Conservation (phyloP, 2,329 filamentous ascomycete genomes). For the Trichoderma endophyticum region DNA sequence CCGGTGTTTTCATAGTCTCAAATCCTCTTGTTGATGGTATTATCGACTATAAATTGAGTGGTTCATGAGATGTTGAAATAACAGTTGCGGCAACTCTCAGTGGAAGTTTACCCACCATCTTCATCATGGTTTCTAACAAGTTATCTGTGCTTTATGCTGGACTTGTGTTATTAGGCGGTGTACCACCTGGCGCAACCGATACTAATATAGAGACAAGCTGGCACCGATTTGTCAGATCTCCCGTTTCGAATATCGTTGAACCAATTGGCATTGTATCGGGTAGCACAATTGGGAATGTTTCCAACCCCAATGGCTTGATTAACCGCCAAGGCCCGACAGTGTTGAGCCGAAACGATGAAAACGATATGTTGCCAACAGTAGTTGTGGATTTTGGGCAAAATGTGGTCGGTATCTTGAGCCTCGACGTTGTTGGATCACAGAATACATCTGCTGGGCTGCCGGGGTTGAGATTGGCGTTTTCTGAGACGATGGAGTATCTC, state of each 20-base stretch:
- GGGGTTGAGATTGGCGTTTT: slow-evolving; percentile 47
- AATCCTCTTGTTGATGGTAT: neutral
- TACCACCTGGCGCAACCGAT: neutral
- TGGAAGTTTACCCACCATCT: neutral
- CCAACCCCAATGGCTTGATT: slow-evolving; percentile 1
- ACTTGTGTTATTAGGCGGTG: neutral
- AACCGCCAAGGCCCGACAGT: neutral
- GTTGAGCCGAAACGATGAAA: neutral
- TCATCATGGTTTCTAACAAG: neutral
- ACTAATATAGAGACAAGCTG: neutral
- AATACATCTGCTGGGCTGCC: slow-evolving; percentile 30
- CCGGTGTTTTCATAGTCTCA: neutral
- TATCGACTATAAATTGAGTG: neutral
- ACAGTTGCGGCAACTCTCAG: neutral
- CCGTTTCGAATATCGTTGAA: neutral
- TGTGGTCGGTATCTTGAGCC: slow-evolving; percentile 41
- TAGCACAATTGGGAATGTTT: slow-evolving; percentile 3
- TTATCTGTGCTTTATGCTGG: neutral
- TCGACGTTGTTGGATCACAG: slow-evolving; percentile 28
- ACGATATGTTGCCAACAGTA: slow-evolving; percentile 27
- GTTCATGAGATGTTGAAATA: neutral
- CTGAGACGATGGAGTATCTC: slow-evolving; percentile 46
- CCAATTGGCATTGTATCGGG: neutral
- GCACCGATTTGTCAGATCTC: neutral
- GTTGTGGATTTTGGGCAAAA: slow-evolving; percentile 51